Evolutionary conservation across 148 eudicot species (phyloP), one percentile per base, ranked within the genome.

Genomic region (Silene latifolia): DNA sequence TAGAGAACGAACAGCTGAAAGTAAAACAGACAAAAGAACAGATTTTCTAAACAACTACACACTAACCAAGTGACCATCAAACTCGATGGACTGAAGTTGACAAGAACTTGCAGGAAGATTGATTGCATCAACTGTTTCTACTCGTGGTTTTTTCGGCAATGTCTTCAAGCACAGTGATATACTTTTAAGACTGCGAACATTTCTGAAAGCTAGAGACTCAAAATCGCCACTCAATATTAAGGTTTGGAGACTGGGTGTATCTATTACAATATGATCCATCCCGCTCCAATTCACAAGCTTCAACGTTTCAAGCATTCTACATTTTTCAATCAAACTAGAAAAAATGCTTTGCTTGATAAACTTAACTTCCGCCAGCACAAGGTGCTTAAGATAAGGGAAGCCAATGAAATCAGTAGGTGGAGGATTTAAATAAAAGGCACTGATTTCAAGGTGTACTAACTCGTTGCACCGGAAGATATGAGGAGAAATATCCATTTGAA

Each of bases 361-460:
- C 4, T 10, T 15, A 2, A 24, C 11, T 2, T 0, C 5, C 7
- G 4, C 0, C 5, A 71, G 44, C 39, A 12, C 42, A 15, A 53
- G 62, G 14, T 51, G 15, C 19, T 27, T 32, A 29, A 54, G 73
- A 48, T 71, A 15, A 14, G 61, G 15, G 54, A 71, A 71, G 11
- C 62, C 62, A 35, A 24, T 29, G 27, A 71, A 71, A 24, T 23
- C 62, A 15, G 39, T 25, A 21, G 73, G 61, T 24, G 73, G 63
- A 27, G 73, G 29, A 12, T 54, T 25, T 15, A 71, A 19, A 18
- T 2, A 0, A 10, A 53, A 24, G 32, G 4, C 0, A 3, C n/a
- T n/a, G n/a, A n/a, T n/a, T n/a, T n/a, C n/a, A n/a, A n/a, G n/a
- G n/a, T n/a, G n/a, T n/a, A n/a, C n/a, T n/a, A n/a, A n/a, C n/a